Percentiles rank a stretch among this genome's conserved stretches.
Evolutionary conservation across 2,329 filamentous ascomycete species (phyloP).

Genomic region (Cladosporium sp.): DNA sequence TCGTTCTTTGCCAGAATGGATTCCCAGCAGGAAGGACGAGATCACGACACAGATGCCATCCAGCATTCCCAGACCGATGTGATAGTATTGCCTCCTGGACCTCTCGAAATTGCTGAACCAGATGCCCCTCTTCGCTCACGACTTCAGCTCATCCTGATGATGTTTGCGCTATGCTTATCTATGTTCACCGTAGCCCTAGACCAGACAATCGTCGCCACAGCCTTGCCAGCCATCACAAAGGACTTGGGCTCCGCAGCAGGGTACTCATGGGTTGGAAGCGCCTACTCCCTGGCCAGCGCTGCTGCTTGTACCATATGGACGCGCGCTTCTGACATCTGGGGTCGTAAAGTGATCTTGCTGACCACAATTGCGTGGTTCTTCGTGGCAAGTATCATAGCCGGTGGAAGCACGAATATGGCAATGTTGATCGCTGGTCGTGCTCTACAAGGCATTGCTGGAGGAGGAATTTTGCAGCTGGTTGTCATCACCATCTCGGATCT

Average conservation of each 20-base stretch:
- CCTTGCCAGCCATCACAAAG: background rate
- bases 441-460: slow-evolving; percentile 41
- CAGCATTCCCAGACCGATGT: too few species aligned
- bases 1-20: too few species aligned
- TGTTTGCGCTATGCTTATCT: background rate
- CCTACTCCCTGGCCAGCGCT: background rate
- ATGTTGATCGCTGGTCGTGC: slow-evolving; percentile 34
- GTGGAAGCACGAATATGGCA: background rate
- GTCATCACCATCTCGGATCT: background rate
- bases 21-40: too few species aligned
- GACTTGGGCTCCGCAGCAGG: background rate
- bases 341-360: background rate
- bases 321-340: background rate
- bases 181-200: background rate
- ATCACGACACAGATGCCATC: too few species aligned
- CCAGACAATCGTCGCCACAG: background rate
- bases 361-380: background rate
- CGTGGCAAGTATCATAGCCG: background rate
- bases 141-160: background rate
- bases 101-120: background rate
- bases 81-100: too few species aligned
- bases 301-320: background rate
- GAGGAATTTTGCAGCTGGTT: slow-evolving; percentile 13
- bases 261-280: background rate
- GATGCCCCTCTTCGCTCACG: background rate